phyloP scores from a whole-genome alignment of 306 rosid genomes.

The Quercus rubra region DNA sequence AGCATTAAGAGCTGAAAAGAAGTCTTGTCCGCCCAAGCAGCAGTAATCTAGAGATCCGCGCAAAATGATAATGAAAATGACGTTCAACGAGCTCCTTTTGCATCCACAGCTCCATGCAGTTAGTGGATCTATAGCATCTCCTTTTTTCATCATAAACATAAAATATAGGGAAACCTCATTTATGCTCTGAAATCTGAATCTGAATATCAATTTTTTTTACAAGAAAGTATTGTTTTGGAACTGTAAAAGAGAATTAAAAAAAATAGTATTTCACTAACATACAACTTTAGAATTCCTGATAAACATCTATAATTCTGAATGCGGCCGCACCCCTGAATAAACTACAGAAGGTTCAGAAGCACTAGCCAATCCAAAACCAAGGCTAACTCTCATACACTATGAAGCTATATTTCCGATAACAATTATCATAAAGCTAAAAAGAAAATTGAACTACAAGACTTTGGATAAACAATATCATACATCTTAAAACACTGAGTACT shows the following conservation, averaged over 20 bases:
- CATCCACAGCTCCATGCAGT: too few relatives aligned
- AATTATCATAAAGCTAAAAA: conserved; percentile 16
- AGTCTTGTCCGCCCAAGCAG: background rate
- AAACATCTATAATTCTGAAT: conserved; percentile 32
- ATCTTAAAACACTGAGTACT: conserved; percentile 43
- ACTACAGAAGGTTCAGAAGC: conserved; percentile 38
- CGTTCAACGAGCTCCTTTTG: background rate
- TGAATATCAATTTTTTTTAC: conserved; percentile 7
- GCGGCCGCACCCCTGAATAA: conserved; percentile 45
- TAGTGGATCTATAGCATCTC: background rate
- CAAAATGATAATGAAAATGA: background rate
- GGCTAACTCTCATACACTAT: conserved; percentile 51
- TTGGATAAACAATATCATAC: conserved; percentile 49
- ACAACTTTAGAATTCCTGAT: conserved; percentile 47
- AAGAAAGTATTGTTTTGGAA: conserved; percentile 7
- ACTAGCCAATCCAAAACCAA: conserved; percentile 42
- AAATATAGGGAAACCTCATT: too few relatives aligned
- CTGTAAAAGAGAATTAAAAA: background rate
- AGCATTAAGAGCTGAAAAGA: background rate
- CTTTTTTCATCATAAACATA: too few relatives aligned
- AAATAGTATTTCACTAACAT: conserved; percentile 21
- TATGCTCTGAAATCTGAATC: too few relatives aligned
- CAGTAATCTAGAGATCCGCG: background rate
- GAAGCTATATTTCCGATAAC: conserved; percentile 50
- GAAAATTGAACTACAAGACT: conserved; percentile 30